Percentiles rank a stretch among this genome's conserved stretches.
These are phyloP conservation scores for Pseudocercospora musae DNA, from an alignment of 2,329 filamentous ascomycete species.

Conservation along the genomic window DNA sequence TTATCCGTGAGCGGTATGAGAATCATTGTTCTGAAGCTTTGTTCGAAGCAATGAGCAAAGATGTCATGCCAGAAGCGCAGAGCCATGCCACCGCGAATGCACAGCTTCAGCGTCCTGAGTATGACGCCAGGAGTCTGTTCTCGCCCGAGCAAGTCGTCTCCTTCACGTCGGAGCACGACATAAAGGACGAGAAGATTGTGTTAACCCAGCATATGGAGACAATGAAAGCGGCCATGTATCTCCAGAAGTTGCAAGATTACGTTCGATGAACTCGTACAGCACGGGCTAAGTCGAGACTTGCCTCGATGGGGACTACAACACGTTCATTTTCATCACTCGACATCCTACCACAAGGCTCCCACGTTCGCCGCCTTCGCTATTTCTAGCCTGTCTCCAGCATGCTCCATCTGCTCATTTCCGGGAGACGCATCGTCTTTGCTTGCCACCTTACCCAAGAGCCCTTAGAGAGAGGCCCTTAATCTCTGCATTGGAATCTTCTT, in stretches of 20 bases:
- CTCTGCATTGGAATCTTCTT: no score
- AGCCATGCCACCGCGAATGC: neutral
- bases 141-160: neutral
- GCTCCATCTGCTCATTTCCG: no score
- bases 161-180: neutral
- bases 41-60: neutral
- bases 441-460: no score
- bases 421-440: no score
- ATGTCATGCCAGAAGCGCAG: neutral
- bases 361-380: no score
- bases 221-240: neutral
- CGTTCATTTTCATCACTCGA: no score
- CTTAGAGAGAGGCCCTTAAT: no score
- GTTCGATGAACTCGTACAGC: neutral
- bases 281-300: no score
- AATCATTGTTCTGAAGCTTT: neutral
- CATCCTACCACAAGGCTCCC: no score
- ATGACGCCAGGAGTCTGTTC: constrained; percentile 4
- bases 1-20: neutral
- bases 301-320: no score
- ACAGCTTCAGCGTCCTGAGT: neutral
- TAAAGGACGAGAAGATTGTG: neutral
- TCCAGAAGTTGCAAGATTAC: constrained; percentile 7
- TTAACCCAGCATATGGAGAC: neutral
- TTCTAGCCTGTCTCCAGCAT: no score